phyloP scores from a whole-genome alignment of 257 asterid genomes.

The Solanum dulcamara region DNA sequence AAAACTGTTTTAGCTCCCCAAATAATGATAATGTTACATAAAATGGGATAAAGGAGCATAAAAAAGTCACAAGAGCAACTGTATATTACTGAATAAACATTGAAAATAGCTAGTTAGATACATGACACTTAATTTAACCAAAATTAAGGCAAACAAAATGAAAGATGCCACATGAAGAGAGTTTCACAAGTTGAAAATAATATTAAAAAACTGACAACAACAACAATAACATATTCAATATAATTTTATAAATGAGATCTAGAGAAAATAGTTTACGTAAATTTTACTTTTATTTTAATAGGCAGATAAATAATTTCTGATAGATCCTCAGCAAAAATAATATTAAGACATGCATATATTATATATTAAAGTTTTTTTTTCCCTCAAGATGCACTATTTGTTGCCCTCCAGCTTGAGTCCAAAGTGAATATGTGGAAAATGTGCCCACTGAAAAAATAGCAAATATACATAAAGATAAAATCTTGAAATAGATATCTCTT shows the following conservation, averaged over 20 bases:
- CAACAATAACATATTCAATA: no score
- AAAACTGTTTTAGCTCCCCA: not conserved
- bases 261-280: no score
- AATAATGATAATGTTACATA: not conserved
- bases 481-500: not conserved
- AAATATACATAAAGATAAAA: not conserved
- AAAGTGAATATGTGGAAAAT: constrained; percentile 85
- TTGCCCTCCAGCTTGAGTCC: constrained; percentile 68
- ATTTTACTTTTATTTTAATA: no score
- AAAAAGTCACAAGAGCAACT: not conserved
- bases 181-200: not conserved
- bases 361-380: not conserved
- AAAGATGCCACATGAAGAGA: not conserved
- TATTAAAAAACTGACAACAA: no score
- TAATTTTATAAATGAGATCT: no score
- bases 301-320: no score
- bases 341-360: not conserved
- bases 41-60: not conserved
- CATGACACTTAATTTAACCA: not conserved
- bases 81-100: not conserved
- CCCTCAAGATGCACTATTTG: not conserved
- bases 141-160: not conserved
- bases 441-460: constrained; percentile 75
- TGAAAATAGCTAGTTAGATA: not conserved
- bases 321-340: no score